Percentiles rank a stretch among this genome's conserved stretches.
phyloP scores from a whole-genome alignment of 108 stramenopile species.

The Licmophora abbreviata region DNA sequence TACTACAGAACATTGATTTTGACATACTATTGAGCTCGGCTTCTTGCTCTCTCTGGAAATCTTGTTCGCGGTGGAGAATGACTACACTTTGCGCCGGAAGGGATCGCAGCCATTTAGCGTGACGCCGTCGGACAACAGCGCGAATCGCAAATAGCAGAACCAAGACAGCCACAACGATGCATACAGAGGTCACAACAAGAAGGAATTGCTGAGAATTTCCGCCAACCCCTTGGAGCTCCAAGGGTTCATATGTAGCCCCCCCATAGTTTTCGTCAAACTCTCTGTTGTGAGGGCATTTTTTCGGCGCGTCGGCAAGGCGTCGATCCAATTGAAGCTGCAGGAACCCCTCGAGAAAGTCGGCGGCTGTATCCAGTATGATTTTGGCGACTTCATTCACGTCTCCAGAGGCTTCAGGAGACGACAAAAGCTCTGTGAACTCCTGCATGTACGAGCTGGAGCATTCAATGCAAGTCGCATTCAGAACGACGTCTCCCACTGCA shows the following conservation, averaged over 20 bases:
- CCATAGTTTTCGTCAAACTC: constrained; percentile 27
- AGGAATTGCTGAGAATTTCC: constrained; percentile 34
- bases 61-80: constrained; percentile 10
- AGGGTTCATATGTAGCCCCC: constrained; percentile 28
- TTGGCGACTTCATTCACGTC: constrained; percentile 48
- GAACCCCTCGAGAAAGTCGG: constrained; percentile 36
- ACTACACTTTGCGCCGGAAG: constrained; percentile 17
- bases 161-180: constrained; percentile 11
- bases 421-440: constrained; percentile 38
- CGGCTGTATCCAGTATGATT: constrained; percentile 33
- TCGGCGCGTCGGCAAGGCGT: constrained; percentile 37
- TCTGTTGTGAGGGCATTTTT: constrained; percentile 51
- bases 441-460: constrained; percentile 52
- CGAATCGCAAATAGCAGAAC: constrained; percentile 18
- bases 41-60: constrained; percentile 16
- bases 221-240: constrained; percentile 4
- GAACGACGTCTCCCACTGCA: constrained; percentile 26
- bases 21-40: constrained; percentile 36
- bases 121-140: constrained; percentile 32
- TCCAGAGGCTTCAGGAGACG: constrained; percentile 29
- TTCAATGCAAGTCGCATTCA: constrained; percentile 45
- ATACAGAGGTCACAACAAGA: constrained; percentile 22
- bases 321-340: constrained; percentile 56
- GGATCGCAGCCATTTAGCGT: constrained; percentile 39
- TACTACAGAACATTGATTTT: constrained; percentile 37